Percentiles rank a stretch among this genome's conserved stretches.
Evolutionary conservation across 768 basidiomycete genomes (phyloP).

Genomic region (Russula emetica): DNA sequence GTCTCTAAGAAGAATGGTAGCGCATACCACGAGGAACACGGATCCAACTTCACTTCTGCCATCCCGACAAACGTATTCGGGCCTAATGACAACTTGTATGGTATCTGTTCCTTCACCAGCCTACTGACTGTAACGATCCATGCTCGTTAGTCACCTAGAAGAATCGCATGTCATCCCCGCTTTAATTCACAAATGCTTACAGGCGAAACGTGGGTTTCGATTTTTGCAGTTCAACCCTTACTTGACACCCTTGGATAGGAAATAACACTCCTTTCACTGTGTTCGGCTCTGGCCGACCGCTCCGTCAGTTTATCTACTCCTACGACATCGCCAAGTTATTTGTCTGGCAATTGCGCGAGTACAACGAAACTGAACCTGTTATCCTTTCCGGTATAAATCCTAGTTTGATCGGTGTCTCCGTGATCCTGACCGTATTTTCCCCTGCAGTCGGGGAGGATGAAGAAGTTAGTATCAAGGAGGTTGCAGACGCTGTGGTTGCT

Average conservation of each 20-base stretch:
- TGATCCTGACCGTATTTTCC: background rate
- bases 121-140: background rate
- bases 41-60: constrained; percentile 91
- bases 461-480: constrained; percentile 87
- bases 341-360: constrained; percentile 88
- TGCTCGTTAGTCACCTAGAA: constrained; percentile 65
- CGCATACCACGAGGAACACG: constrained; percentile 94
- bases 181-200: constrained; percentile 87
- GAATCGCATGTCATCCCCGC: constrained; percentile 93
- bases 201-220: constrained; percentile 70
- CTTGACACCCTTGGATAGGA: constrained; percentile 41
- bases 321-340: constrained; percentile 91
- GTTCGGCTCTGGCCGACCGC: constrained; percentile 85
- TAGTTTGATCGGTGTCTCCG: background rate
- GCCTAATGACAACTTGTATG: constrained; percentile 86
- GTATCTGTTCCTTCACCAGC: constrained; percentile 25
- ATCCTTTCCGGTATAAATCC: constrained; percentile 73
- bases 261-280: constrained; percentile 83
- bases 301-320: constrained; percentile 99
- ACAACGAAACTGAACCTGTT: constrained; percentile 88
- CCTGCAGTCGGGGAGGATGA: constrained; percentile 81
- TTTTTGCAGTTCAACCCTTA: background rate
- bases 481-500: constrained; percentile 87
- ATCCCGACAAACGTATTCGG: constrained; percentile 99
- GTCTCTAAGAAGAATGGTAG: constrained; percentile 38